phyloP scores from a whole-genome alignment of 1,139 yeast species.

The Protomyces macrosporus region DNA sequence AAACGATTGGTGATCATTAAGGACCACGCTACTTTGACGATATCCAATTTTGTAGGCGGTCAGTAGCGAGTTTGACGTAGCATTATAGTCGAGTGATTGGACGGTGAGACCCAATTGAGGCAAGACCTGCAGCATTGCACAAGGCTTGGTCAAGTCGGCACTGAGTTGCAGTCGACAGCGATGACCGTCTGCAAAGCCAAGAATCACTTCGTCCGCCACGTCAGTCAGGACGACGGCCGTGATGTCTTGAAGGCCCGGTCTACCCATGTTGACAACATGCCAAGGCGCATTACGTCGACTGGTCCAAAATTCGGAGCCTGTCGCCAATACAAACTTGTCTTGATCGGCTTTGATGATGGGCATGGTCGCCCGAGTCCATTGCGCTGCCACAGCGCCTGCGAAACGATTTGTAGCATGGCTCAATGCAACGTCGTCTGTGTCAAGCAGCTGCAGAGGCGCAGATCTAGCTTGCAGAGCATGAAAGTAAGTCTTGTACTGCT shows the following conservation, averaged over 20 bases:
- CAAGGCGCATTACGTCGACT: background rate
- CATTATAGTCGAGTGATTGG: slow-evolving; percentile 4
- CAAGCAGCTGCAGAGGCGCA: background rate
- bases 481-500: slow-evolving; percentile 3
- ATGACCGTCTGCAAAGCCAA: slow-evolving; percentile 19
- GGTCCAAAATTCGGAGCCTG: slow-evolving; percentile 7
- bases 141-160: background rate
- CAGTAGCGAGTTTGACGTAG: background rate
- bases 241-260: slow-evolving; percentile 13
- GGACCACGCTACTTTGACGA: background rate
- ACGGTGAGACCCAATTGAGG: background rate
- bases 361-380: slow-evolving; percentile 13
- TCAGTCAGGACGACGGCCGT: slow-evolving; percentile 3
- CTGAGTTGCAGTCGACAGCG: background rate
- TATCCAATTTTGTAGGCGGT: background rate
- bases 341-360: slow-evolving; percentile 19
- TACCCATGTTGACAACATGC: background rate
- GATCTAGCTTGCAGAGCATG: background rate
- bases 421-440: background rate
- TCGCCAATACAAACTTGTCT: slow-evolving; percentile 12
- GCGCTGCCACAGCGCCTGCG: background rate
- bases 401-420: background rate
- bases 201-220: background rate
- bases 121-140: background rate
- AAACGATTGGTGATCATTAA: background rate